phyloP scores from a whole-genome alignment of 371 early-diverging fungal genomes.

The Mucor mucedo region DNA sequence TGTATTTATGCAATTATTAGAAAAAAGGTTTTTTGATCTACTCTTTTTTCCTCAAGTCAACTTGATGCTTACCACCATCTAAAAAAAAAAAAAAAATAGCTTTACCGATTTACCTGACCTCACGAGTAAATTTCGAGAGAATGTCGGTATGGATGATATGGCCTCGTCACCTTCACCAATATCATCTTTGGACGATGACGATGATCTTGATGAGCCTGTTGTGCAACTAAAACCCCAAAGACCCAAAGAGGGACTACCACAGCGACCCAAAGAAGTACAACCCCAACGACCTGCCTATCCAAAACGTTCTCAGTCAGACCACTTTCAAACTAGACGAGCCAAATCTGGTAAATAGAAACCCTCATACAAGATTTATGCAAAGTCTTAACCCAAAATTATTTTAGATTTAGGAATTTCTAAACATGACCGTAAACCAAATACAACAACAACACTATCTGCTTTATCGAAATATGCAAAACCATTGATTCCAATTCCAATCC shows the following conservation, averaged over 20 bases:
- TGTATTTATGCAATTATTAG: constrained; percentile 20
- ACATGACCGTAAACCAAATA: not conserved
- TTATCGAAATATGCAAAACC: constrained; percentile 1
- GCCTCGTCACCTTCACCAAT: constrained; percentile 8
- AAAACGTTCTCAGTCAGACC: not conserved
- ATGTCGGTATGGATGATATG: constrained; percentile 21
- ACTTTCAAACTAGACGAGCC: not conserved
- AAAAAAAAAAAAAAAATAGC: not conserved
- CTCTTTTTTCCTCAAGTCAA: not conserved
- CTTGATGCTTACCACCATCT: too few relatives aligned
- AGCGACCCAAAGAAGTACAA: not conserved
- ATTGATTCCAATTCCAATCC: not conserved
- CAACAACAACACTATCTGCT: not conserved
- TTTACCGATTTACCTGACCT: constrained; percentile 9
- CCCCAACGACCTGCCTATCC: not conserved
- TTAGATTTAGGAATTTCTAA: not conserved
- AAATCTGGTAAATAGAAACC: not conserved
- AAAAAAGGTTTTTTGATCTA: constrained; percentile 11
- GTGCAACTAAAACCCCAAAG: too few relatives aligned
- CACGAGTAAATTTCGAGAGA: constrained; percentile 9
- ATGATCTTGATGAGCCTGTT: not conserved
- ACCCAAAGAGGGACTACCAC: not conserved
- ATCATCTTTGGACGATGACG: not conserved
- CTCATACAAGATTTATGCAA: not conserved
- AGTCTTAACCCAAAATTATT: not conserved